Evolutionary conservation across 208 protist genomes (phyloP).

Genomic region (Willaertia magna): DNA sequence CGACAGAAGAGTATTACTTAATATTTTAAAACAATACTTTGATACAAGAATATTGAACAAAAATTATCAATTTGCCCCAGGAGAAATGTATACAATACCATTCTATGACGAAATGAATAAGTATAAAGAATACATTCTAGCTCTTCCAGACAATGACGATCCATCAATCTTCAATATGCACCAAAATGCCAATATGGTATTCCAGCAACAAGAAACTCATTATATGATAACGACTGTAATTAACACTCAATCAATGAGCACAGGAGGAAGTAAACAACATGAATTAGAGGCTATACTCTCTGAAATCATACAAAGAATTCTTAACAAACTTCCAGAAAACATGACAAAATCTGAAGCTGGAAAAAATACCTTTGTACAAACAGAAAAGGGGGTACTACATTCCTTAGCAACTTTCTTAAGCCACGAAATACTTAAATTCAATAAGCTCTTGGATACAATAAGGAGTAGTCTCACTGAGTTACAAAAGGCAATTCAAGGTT

Average conservation of each 20-base stretch:
- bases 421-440: slow-evolving; percentile 91
- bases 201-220: slow-evolving; percentile 78
- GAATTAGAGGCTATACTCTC: slow-evolving; percentile 4
- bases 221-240: slow-evolving; percentile 74
- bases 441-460: slow-evolving; percentile 77
- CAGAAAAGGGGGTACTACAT: slow-evolving; percentile 72
- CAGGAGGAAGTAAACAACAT: neutral
- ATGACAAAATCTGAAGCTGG: slow-evolving; percentile 37
- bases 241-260: slow-evolving; percentile 67
- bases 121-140: slow-evolving; percentile 58
- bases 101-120: slow-evolving; percentile 38
- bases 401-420: slow-evolving; percentile 86
- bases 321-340: slow-evolving; percentile 6
- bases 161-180: slow-evolving; percentile 93
- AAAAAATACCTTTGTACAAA: slow-evolving; percentile 63
- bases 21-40: slow-evolving; percentile 73
- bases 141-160: slow-evolving; percentile 70
- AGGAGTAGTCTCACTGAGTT: slow-evolving; percentile 66
- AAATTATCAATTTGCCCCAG: slow-evolving; percentile 61
- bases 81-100: slow-evolving; percentile 57
- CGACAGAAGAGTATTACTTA: slow-evolving; percentile 77
- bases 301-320: slow-evolving; percentile 21
- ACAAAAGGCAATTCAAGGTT: slow-evolving; percentile 82
- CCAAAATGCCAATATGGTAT: slow-evolving; percentile 87
- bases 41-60: slow-evolving; percentile 57